Evolutionary conservation across 2,329 filamentous ascomycete species (phyloP), one percentile per base, ranked within the genome.

Genomic region (Shiraia bambusicola): DNA sequence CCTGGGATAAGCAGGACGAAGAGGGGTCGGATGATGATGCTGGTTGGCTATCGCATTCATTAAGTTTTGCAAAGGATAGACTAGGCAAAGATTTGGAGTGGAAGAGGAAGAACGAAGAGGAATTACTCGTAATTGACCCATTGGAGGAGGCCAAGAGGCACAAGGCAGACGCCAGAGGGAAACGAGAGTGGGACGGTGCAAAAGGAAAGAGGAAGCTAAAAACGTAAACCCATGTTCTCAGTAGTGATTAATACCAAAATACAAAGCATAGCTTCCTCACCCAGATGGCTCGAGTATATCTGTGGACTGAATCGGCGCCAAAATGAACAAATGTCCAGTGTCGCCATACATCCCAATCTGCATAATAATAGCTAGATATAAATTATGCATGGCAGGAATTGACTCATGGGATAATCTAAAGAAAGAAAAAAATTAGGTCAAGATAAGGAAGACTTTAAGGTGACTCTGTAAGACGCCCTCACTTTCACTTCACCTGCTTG

Each of bases 41-140:
- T 34, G 84, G 83, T 6, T 97, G 92, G 91, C 88, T 96, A 82
- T 82, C 81, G 3, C 92, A 97, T 66, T 77, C 82, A 8, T 75
- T 98, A 26, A 88, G 80, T 32, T 97, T 96, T 66, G 87, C 86
- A 27, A 93, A 91, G 48, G 93, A 97, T 58, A 87, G 85, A 51
- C 70, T 96, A 5, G 93, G 93, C 14, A 97, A 97, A 65, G 83
- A 97, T 69, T 70, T 97, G 38, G 88, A 81, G 37, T 95, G 93
- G 78, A 88, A 92, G 63, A 85, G 83, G 70, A 91, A 93, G 69
- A 91, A 92, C 39, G 89, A 93, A 61, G 90, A 96, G 43, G 88
- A 96, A 59, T 69, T 95, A 30, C 81, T 95, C 32, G 90, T 97
- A 3, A 96, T 97, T 67, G 93, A 98, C 72, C 91, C 91, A 1